phyloP scores from a whole-genome alignment of 163 green algal genomes.

The Picocystis sp. region DNA sequence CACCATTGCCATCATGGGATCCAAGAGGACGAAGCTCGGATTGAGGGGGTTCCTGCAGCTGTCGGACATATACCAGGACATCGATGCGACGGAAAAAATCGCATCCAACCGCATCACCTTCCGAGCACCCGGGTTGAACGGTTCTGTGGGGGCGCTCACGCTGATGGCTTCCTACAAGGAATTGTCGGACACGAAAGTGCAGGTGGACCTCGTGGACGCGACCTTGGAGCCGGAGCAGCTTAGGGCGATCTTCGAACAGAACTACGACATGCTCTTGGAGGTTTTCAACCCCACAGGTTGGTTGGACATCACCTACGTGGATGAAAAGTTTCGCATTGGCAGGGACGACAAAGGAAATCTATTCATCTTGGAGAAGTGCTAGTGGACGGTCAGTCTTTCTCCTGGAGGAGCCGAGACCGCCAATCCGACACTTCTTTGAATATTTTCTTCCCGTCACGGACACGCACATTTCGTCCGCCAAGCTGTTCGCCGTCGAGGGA shows the following conservation, averaged over 20 bases:
- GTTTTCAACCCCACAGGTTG: conserved; percentile 83
- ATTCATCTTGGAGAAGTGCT: conserved; percentile 33
- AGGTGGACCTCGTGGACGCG: conserved; percentile 31
- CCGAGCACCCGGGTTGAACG: conserved; percentile 31
- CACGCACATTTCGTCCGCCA: too few species aligned
- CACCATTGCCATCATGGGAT: conserved; percentile 58
- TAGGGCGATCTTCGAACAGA: conserved; percentile 53
- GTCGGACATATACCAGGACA: conserved; percentile 45
- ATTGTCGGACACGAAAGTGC: not conserved
- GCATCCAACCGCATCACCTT: conserved; percentile 50
- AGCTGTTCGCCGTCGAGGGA: too few species aligned
- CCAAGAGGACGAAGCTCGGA: conserved; percentile 56
- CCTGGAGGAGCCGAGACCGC: too few species aligned
- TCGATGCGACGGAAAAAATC: conserved; percentile 29
- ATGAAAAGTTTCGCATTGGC: conserved; percentile 31
- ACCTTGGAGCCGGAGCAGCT: conserved; percentile 42
- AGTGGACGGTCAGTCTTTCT: too few species aligned
- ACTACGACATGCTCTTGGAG: conserved; percentile 59
- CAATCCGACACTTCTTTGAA: too few species aligned
- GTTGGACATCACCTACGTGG: conserved; percentile 64
- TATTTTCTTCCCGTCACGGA: too few species aligned
- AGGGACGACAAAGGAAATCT: conserved; percentile 54
- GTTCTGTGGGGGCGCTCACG: conserved; percentile 33
- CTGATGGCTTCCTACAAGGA: conserved; percentile 35
- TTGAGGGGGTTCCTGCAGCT: conserved; percentile 56